These are phyloP conservation scores for Vitis hybrid DNA, from an alignment of 177 flowering plant species.

Conservation along the genomic window DNA sequence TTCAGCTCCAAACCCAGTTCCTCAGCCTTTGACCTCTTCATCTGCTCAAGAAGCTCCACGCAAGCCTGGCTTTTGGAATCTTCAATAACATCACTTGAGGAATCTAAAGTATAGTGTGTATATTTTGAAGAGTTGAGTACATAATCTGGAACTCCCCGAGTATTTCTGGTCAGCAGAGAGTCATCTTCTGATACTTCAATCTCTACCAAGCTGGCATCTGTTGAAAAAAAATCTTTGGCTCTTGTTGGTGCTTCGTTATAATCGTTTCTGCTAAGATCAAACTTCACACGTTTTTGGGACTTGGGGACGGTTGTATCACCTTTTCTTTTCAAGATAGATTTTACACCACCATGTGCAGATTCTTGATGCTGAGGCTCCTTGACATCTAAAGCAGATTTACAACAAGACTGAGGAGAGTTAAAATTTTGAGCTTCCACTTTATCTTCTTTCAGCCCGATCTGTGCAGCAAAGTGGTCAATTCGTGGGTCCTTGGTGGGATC, in stretches of 20 bases:
- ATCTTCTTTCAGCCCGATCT: constrained; percentile 29
- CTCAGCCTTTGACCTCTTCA: not conserved
- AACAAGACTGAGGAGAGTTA: not conserved
- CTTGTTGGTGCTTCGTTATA: constrained; percentile 1
- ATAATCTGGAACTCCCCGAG: constrained; percentile 22
- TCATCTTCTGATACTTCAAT: constrained; percentile 1
- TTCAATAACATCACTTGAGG: constrained; percentile 21
- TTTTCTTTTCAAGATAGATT: constrained; percentile 31
- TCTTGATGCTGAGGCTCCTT: not conserved
- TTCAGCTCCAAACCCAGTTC: constrained; percentile 4
- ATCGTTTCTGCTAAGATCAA: constrained; percentile 15
- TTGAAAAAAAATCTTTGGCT: not conserved
- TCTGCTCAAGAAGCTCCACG: constrained; percentile 12
- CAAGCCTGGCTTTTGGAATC: constrained; percentile 12
- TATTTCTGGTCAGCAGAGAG: constrained; percentile 1
- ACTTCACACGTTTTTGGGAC: constrained; percentile 29
- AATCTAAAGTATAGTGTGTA: constrained; percentile 20
- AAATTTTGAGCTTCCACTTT: constrained; percentile 11
- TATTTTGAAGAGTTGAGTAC: constrained; percentile 26
- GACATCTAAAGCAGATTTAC: not conserved
- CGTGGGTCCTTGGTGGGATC: constrained; percentile 22
- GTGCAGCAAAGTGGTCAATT: constrained; percentile 25
- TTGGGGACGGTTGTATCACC: constrained; percentile 6
- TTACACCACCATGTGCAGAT: constrained; percentile 8
- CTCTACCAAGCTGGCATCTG: not conserved